Evolutionary conservation across 2,329 filamentous ascomycete genomes (phyloP).

Genomic region (Colletotrichum sp.): DNA sequence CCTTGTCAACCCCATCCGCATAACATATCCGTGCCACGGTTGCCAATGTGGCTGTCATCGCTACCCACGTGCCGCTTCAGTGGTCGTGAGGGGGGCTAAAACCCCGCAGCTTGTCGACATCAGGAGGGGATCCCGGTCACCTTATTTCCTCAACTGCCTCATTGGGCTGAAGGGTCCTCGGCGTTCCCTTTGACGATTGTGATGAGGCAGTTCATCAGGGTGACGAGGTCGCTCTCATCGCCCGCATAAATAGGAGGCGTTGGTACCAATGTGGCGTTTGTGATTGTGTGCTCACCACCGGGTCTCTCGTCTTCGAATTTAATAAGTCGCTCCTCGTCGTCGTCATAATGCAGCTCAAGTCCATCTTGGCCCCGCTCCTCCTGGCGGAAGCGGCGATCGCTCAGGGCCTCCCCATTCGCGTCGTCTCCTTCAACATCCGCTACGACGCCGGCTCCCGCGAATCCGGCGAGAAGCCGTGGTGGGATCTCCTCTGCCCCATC

Average conservation of each 20-base stretch:
- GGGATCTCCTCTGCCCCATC: conserved; percentile 28
- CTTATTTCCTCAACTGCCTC: background rate
- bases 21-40: background rate
- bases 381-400: background rate
- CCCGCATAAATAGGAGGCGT: background rate
- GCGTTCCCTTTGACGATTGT: background rate
- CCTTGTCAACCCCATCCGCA: background rate
- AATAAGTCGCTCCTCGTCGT: background rate
- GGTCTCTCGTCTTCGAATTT: background rate
- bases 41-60: background rate
- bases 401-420: conserved; percentile 47
- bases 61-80: background rate
- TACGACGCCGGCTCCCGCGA: conserved; percentile 62
- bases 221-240: background rate
- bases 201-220: background rate
- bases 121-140: background rate
- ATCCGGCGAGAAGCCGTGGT: conserved; percentile 65
- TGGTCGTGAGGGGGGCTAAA: background rate
- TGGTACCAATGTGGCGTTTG: background rate
- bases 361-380: background rate
- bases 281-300: background rate
- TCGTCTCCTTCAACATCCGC: conserved; percentile 72
- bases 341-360: conserved; percentile 9
- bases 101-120: background rate
- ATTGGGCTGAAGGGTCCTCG: background rate